These are phyloP conservation scores for Globisporangium nodosum DNA, from an alignment of 352 stramenopile genomes.

Conservation along the genomic window DNA sequence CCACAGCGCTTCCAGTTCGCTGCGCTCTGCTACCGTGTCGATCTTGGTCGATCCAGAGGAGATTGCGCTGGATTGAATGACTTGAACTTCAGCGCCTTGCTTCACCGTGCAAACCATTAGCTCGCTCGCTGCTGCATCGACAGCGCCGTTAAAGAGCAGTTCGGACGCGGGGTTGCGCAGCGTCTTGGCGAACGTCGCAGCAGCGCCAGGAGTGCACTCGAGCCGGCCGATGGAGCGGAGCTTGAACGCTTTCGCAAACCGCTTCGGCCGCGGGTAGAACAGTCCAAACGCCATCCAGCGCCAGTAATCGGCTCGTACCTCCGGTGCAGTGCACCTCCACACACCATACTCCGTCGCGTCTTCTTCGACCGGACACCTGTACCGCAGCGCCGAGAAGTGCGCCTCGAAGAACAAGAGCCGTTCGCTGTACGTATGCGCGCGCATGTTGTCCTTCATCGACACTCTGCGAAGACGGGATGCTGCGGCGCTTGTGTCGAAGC, in stretches of 20 bases:
- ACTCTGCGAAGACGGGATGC: background rate
- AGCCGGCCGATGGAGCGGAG: constrained; percentile 3
- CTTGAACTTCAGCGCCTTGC: too few relatives aligned
- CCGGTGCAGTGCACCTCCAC: background rate
- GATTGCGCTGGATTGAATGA: too few relatives aligned
- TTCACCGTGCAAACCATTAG: too few relatives aligned
- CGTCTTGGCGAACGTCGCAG: background rate
- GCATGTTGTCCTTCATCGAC: background rate
- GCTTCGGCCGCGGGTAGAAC: constrained; percentile 14
- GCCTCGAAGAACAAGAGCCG: background rate
- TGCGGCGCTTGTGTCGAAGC: too few relatives aligned
- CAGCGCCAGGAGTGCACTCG: background rate
- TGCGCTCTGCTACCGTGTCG: too few relatives aligned
- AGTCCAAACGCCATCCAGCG: constrained; percentile 16
- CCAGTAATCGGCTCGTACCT: constrained; percentile 3
- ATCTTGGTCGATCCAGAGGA: too few relatives aligned
- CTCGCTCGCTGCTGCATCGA: too few relatives aligned
- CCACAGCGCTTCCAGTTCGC: too few relatives aligned
- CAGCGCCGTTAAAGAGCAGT: background rate
- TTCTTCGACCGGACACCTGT: background rate
- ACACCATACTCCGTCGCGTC: background rate
- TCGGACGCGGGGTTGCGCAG: constrained; percentile 1
- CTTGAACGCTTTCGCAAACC: constrained; percentile 1
- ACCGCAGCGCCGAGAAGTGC: background rate
- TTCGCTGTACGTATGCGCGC: background rate